phyloP scores from a whole-genome alignment of 2,329 filamentous ascomycete genomes.

The Botryotinia narcissicola region DNA sequence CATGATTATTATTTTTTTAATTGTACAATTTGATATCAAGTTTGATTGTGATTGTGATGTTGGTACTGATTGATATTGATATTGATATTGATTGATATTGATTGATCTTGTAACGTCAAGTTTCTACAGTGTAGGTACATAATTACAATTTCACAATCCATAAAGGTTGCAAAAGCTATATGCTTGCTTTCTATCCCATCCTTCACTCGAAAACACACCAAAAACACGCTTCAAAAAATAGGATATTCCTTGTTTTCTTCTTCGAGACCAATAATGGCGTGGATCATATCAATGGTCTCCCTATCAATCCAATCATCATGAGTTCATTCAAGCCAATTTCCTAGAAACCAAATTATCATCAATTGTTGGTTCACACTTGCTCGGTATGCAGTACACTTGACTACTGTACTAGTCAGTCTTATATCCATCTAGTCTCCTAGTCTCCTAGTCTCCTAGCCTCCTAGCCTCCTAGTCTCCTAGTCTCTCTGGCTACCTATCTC shows the following conservation, averaged over 20 bases:
- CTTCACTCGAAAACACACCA: not conserved
- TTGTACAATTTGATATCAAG: not conserved
- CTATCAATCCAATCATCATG: not conserved
- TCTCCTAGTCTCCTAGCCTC: not conserved
- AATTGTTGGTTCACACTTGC: not conserved
- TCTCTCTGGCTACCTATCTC: not conserved
- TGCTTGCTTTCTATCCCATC: not conserved
- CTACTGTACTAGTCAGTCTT: not conserved
- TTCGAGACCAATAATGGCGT: not conserved
- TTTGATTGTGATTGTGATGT: too few relatives aligned
- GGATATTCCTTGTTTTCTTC: not conserved
- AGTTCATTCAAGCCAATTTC: not conserved
- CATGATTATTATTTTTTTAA: accelerated
- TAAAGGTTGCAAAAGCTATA: not conserved
- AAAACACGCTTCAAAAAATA: not conserved
- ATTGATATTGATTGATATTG: not conserved
- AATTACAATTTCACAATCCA: too few relatives aligned
- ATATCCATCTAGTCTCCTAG: not conserved
- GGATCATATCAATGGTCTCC: not conserved
- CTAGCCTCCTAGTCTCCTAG: not conserved
- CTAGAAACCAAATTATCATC: not conserved
- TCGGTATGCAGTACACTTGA: not conserved
- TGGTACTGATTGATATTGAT: not conserved
- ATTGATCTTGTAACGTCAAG: not conserved
- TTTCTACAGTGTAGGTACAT: too few relatives aligned